These are phyloP conservation scores for Chalciporus piperatoides DNA, from an alignment of 1,284 basidiomycete genomes.

Conservation along the genomic window DNA sequence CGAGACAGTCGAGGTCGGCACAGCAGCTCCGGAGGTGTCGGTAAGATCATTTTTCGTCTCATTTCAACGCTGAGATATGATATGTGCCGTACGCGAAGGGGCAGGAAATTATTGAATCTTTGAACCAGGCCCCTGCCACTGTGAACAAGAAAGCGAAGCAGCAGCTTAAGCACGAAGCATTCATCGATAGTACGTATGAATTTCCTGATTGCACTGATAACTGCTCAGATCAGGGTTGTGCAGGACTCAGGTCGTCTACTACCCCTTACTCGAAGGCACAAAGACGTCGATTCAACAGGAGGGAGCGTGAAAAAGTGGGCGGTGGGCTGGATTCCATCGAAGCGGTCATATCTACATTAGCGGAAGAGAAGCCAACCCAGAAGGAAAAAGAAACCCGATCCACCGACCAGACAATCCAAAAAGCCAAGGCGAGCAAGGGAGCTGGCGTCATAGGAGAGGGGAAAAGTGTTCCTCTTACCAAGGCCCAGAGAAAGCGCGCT, in stretches of 20 bases:
- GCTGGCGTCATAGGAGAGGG: conserved; percentile 68
- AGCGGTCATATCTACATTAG: conserved; percentile 51
- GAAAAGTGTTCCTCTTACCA: conserved; percentile 55
- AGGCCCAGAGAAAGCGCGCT: conserved; percentile 62
- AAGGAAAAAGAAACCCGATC: conserved; percentile 23
- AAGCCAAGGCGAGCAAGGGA: conserved; percentile 26
- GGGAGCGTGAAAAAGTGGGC: conserved; percentile 65
- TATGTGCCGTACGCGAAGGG: conserved; percentile 34
- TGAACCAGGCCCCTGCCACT: conserved; percentile 11
- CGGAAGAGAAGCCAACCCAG: conserved; percentile 31
- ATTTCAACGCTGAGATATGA: not conserved
- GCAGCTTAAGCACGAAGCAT: conserved; percentile 60
- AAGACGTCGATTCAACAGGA: conserved; percentile 65
- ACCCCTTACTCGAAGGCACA: conserved; percentile 76
- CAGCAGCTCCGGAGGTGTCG: conserved; percentile 32
- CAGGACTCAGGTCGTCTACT: conserved; percentile 53
- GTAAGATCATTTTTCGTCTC: conserved; percentile 28
- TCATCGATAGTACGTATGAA: conserved; percentile 54
- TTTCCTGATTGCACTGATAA: not conserved
- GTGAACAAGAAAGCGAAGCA: conserved; percentile 66
- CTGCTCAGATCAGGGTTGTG: conserved; percentile 3
- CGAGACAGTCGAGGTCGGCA: conserved; percentile 46
- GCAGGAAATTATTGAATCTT: conserved; percentile 40
- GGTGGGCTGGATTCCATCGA: conserved; percentile 59
- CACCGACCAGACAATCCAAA: conserved; percentile 1